Evolutionary conservation across 1,284 basidiomycete genomes (phyloP).

Genomic region (Baeospora myosura): DNA sequence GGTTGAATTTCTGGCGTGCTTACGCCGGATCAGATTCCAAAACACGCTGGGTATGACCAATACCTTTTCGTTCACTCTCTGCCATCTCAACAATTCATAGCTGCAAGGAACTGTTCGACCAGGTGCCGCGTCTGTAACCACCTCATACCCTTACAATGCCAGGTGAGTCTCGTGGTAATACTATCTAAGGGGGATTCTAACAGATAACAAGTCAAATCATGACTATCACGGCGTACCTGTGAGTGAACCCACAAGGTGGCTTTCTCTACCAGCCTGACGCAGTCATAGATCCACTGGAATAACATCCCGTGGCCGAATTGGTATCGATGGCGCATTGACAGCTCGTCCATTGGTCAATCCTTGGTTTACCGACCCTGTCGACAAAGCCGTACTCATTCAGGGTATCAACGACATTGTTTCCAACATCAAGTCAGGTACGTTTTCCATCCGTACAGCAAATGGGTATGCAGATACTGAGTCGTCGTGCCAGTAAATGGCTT

Average conservation of each 20-base stretch:
- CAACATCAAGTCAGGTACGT: constrained; percentile 31
- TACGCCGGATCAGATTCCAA: constrained; percentile 39
- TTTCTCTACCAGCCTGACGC: constrained; percentile 5
- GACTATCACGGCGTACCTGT: constrained; percentile 54
- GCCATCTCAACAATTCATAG: constrained; percentile 24
- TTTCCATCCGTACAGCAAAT: too few species aligned
- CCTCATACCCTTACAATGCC: constrained; percentile 43
- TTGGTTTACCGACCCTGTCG: constrained; percentile 51
- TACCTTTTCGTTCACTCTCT: neutral
- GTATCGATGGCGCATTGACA: constrained; percentile 46
- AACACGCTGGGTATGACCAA: constrained; percentile 39
- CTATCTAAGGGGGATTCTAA: too few species aligned
- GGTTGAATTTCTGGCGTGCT: constrained; percentile 59
- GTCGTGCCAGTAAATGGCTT: constrained; percentile 42
- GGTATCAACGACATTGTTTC: constrained; percentile 43
- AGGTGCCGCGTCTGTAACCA: constrained; percentile 49
- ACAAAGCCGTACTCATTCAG: constrained; percentile 42
- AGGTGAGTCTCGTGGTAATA: too few species aligned
- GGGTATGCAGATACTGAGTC: too few species aligned
- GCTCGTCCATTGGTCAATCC: constrained; percentile 43
- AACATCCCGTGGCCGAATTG: constrained; percentile 55
- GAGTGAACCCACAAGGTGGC: constrained; percentile 17
- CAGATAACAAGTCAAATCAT: constrained; percentile 53
- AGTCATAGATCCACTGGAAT: constrained; percentile 42
- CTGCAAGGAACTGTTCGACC: constrained; percentile 59